Base-by-base conservation (phyloP, 768 basidiomycete species). In the Amanita inopinata region DNA sequence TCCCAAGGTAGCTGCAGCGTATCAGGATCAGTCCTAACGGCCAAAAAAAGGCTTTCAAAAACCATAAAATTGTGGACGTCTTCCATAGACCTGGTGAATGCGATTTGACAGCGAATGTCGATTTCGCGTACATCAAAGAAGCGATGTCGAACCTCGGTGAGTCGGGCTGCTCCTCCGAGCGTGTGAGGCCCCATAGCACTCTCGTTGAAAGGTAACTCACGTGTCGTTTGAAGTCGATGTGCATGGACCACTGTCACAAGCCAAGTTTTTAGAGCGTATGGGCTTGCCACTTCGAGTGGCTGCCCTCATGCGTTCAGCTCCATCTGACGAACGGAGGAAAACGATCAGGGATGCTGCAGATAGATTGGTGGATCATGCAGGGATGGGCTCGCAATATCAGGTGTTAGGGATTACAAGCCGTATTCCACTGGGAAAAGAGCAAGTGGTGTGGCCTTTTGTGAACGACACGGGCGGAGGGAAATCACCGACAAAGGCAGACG, bases 41-140 rank as follows among this genome's bases (percentile, higher is more conserved):
- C n/a, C n/a, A n/a, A n/a, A n/a, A n/a, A 6, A 46, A 97, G 93
- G 96, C 85, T 0, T 97, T 99, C 71, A 83, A 82, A 59, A 67
- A 78, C 15, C 96, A 98, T 56, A 71, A 80, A 45, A 77, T 90
- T 10, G 83, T 87, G 1, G 83, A 93, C 56, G 69, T 87, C 3
- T 94, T 98, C 55, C 70, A 83, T 40, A 65, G 70, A 7, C 92
- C 93, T 0, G 96, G 96, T 12, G 72, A 85, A 31, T 83, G 86
- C 31, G 96, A 99, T 59, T 63, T 98, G 35, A 99, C 96, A 0
- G 81, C 85, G n/a, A 96, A 98, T 54, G 94, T 99, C 36, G 93
- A 99, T 62, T 98, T 98, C 61, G 76, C 80, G 0, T 88, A 86
- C 57, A 68, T 98, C 34, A 71, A 73, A 54, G 90, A 96, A 62